Conservation (phyloP, 345 rosid species). For the Camelina hispida region DNA sequence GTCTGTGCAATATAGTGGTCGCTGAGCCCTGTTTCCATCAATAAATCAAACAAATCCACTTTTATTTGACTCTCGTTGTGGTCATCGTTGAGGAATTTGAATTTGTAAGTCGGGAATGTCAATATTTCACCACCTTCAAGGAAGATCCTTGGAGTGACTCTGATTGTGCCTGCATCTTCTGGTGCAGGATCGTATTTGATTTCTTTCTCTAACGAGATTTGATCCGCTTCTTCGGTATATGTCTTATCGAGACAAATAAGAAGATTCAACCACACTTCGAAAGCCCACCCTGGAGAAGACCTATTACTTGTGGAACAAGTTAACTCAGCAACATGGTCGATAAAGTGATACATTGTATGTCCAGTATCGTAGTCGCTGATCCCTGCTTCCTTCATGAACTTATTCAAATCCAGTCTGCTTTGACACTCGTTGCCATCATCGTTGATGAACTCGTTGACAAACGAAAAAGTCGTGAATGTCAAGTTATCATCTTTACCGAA, state of each 20-base stretch:
- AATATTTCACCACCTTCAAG: no score
- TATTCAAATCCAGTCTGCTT: constrained; percentile 8
- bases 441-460: constrained; percentile 1
- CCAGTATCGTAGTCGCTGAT: background rate
- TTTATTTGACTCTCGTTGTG: no score
- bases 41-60: no score
- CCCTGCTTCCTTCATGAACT: constrained; percentile 12
- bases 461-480: background rate
- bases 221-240: no score
- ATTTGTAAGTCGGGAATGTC: no score
- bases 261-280: background rate
- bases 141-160: no score
- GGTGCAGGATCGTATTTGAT: no score
- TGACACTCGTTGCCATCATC: background rate
- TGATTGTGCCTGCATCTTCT: no score
- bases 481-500: background rate
- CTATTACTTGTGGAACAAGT: background rate
- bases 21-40: no score
- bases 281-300: constrained; percentile 9
- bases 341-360: background rate
- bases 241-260: background rate
- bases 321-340: background rate
- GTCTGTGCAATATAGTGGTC: no score
- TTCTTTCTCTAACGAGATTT: no score
- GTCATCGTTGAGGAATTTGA: no score